phyloP scores from a whole-genome alignment of 108 stramenopile species.

The Pseudonitzschia delicatissima region DNA sequence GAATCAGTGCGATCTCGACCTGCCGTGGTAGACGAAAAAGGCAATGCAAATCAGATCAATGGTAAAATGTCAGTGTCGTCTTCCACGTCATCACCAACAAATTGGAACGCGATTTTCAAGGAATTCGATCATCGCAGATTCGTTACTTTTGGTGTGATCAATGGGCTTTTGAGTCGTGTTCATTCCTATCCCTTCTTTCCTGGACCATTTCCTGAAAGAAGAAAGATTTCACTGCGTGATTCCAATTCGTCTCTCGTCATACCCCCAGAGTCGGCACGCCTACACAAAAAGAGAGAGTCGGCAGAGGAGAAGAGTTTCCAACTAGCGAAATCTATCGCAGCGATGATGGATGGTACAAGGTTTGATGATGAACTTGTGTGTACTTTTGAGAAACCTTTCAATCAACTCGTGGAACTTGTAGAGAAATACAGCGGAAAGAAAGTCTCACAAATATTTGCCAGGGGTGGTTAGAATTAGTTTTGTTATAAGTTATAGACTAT shows the following conservation, averaged over 20 bases:
- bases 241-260: neutral
- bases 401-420: conserved; percentile 52
- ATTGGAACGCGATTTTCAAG: conserved; percentile 64
- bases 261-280: neutral
- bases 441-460: conserved; percentile 18
- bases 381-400: conserved; percentile 62
- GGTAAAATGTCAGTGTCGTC: neutral
- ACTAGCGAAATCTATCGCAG: conserved; percentile 38
- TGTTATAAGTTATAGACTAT: neutral
- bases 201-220: conserved; percentile 18
- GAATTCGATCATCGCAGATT: conserved; percentile 83
- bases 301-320: conserved; percentile 14
- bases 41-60: conserved; percentile 2
- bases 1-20: conserved; percentile 7
- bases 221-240: neutral
- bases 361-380: conserved; percentile 82
- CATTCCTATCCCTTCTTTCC: conserved; percentile 76
- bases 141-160: conserved; percentile 81
- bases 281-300: neutral
- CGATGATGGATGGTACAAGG: conserved; percentile 69
- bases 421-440: conserved; percentile 27
- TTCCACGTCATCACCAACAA: conserved; percentile 18
- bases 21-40: neutral
- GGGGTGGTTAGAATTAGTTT: neutral
- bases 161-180: conserved; percentile 76